Percentiles rank a stretch among this genome's conserved stretches.
Conservation (phyloP, 768 basidiomycete genomes). For the Boletus pseudopeckii region DNA sequence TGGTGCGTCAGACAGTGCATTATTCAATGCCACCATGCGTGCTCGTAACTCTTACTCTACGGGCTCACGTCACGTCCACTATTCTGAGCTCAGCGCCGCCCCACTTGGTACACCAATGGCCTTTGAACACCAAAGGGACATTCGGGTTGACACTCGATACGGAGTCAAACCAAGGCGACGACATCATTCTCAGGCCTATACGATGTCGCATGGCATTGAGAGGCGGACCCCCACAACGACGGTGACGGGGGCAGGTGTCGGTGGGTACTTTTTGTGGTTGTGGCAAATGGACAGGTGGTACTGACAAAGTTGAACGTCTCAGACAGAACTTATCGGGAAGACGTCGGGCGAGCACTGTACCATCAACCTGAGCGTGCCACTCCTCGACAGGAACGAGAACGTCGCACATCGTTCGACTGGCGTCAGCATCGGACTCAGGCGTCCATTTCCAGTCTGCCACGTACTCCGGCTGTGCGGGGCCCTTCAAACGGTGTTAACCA, state of each 20-base stretch:
- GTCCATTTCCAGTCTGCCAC: background rate
- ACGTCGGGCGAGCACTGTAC: background rate
- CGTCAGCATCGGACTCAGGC: background rate
- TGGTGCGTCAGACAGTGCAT: background rate
- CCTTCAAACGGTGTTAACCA: background rate
- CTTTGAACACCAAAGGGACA: background rate
- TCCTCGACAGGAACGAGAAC: constrained; percentile 1
- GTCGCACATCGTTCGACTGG: background rate
- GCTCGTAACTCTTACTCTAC: background rate
- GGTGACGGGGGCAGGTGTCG: background rate
- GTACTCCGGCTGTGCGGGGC: background rate
- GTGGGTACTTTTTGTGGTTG: constrained; percentile 6
- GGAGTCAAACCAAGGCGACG: background rate
- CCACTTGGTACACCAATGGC: background rate
- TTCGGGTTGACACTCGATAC: background rate
- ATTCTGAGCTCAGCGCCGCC: background rate
- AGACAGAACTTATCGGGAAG: constrained; percentile 3
- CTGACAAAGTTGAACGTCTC: background rate
- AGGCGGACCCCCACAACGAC: background rate
- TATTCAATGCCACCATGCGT: constrained; percentile 1
- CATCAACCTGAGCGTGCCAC: background rate
- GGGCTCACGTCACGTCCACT: background rate
- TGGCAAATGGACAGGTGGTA: background rate
- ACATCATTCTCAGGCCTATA: background rate
- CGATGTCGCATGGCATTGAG: background rate